phyloP scores from a whole-genome alignment of 371 early-diverging fungal genomes.

The Saksenaea oblongispora region DNA sequence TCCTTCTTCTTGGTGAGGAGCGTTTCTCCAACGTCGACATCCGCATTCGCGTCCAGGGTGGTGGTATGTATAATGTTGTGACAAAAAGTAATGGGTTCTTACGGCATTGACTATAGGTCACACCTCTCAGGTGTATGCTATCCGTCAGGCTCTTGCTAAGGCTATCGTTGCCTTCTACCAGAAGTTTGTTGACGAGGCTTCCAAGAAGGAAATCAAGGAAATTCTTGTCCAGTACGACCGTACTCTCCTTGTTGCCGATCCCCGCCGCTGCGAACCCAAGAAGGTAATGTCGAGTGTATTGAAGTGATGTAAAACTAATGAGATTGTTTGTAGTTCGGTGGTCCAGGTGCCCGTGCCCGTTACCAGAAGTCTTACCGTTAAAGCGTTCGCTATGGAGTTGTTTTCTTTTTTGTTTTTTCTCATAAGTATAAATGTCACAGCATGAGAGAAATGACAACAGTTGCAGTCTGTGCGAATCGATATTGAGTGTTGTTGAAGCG shows the following conservation, averaged over 20 bases:
- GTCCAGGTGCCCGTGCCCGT: slow-evolving; percentile 99
- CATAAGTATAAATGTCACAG: background rate
- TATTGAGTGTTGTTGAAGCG: background rate
- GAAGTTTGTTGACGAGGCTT: slow-evolving; percentile 96
- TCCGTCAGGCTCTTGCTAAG: slow-evolving; percentile 99
- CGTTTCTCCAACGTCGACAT: slow-evolving; percentile 95
- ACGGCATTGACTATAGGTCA: slow-evolving; percentile 38
- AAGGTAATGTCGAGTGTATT: slow-evolving; percentile 49
- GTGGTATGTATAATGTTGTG: slow-evolving; percentile 62
- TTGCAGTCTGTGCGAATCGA: background rate
- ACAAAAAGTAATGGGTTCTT: background rate
- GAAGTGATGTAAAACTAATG: background rate
- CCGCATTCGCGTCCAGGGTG: slow-evolving; percentile 94
- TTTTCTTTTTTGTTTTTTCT: slow-evolving; percentile 8
- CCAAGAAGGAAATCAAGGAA: slow-evolving; percentile 98
- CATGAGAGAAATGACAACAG: background rate
- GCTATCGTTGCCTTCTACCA: slow-evolving; percentile 98
- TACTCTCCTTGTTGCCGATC: slow-evolving; percentile 96
- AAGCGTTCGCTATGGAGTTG: slow-evolving; percentile 22
- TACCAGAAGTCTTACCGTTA: slow-evolving; percentile 96
- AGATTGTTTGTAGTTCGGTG: slow-evolving; percentile 78
- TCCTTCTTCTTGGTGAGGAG: slow-evolving; percentile 92
- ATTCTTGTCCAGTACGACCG: slow-evolving; percentile 94
- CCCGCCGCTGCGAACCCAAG: slow-evolving; percentile 99
- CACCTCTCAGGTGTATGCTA: slow-evolving; percentile 95